Percentiles rank a stretch among this genome's conserved stretches.
These are phyloP conservation scores for Cochlearia excelsa DNA, from an alignment of 345 rosid genomes.

Conservation along the genomic window DNA sequence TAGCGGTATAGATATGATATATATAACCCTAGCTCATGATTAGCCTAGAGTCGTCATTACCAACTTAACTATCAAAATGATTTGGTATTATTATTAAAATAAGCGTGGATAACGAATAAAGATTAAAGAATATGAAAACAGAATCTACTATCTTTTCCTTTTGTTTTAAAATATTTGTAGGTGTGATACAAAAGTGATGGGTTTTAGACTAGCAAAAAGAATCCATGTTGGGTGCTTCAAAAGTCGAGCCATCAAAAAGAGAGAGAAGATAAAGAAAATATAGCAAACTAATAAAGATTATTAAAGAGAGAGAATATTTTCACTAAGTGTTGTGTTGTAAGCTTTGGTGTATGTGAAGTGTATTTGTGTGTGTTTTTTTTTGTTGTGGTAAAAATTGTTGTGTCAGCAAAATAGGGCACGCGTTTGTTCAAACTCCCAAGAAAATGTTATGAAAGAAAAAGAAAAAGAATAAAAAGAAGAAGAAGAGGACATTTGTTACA, in stretches of 20 bases:
- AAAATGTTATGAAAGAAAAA: slow-evolving; percentile 24
- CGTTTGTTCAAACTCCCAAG: slow-evolving; percentile 41
- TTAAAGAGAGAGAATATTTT: slow-evolving; percentile 30
- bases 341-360: slow-evolving; percentile 36
- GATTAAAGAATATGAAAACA: slow-evolving; percentile 16
- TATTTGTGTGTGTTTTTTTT: slow-evolving; percentile 33
- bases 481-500: slow-evolving; percentile 31
- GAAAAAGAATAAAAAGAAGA: neutral
- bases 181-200: slow-evolving; percentile 38
- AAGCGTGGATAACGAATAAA: neutral
- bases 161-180: neutral
- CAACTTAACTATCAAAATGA: slow-evolving; percentile 17
- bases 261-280: slow-evolving; percentile 1
- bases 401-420: slow-evolving; percentile 43
- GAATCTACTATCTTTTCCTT: slow-evolving; percentile 18
- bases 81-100: slow-evolving; percentile 3
- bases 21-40: slow-evolving; percentile 7
- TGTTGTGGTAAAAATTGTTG: slow-evolving; percentile 23
- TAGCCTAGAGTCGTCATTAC: slow-evolving; percentile 17
- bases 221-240: slow-evolving; percentile 40
- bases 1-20: neutral
- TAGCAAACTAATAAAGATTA: slow-evolving; percentile 1
- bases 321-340: slow-evolving; percentile 18
- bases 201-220: slow-evolving; percentile 39
- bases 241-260: slow-evolving; percentile 37